Evolutionary conservation across 345 rosid species (phyloP), one percentile per base, ranked within the genome.

Genomic region (Hibiscus syriacus): DNA sequence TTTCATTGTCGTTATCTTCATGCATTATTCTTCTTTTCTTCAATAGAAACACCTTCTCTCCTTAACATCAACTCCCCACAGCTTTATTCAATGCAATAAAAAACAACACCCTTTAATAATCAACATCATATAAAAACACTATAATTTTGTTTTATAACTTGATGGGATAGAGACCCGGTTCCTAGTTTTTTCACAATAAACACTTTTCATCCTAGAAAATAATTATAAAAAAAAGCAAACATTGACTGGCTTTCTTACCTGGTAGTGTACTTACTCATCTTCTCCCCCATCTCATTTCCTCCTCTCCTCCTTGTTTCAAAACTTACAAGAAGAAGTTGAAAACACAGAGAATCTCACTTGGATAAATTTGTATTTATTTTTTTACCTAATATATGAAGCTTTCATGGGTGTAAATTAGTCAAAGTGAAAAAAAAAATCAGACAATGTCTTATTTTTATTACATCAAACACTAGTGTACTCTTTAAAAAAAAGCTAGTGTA

Each of bases 21-120:
- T 69, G 16, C 55, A 53, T 58, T 2, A 36, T 34, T 73, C 81
- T 82, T 81, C 88, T 82, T 81, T 90, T 90, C 81, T 87, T 87
- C 70, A 82, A 61, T 14, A 86, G 82, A 45, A 78, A 80, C 34
- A 71, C 70, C 29, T 79, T 78, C 60, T 82, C 88, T 67, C 66
- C 82, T 70, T 80, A 81, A 25, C 74, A 43, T 85, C 73, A 76
- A 39, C 78, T 73, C 76, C 76, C 77, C 56, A 54, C 75, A 79
- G 70, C 86, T 82, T 68, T 25, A 53, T 16, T 29, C 1, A n/a
- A 30, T 55, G 65, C 74, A 74, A 53, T 5, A 65, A 23, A 19
- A 55, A 50, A 72, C 41, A 19, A 41, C 46, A 11, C 3, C 16
- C 46, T 41, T 41, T 16, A 41, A 41, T 13, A 41, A 41, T 41